Percentiles rank a stretch among this genome's conserved stretches.
phyloP scores from a whole-genome alignment of 768 basidiomycete genomes.

The Cyathus striatus region DNA sequence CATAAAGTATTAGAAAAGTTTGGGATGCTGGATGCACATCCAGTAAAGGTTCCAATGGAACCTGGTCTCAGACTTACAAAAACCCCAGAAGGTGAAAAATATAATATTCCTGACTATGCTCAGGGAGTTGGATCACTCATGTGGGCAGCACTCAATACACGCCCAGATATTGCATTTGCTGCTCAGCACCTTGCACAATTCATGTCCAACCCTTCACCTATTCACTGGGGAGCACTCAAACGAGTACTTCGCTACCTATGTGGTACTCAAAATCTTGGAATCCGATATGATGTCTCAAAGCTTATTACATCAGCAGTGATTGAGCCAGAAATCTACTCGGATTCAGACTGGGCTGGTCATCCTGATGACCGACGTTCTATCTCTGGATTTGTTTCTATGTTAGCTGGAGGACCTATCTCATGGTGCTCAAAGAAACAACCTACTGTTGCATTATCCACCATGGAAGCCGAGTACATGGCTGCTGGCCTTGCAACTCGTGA shows the following conservation, averaged over 20 bases:
- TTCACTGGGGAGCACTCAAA: not conserved
- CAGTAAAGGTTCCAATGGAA: not conserved
- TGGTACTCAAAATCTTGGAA: not conserved
- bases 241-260: not conserved
- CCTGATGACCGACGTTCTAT: not conserved
- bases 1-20: not conserved
- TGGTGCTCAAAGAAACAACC: not conserved
- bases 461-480: slow-evolving; percentile 3
- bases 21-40: not conserved
- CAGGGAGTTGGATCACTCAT: not conserved
- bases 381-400: not conserved
- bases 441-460: not conserved
- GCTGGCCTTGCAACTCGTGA: not conserved
- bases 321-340: not conserved
- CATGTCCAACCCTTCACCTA: not conserved
- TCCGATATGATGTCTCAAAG: too few species aligned
- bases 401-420: not conserved
- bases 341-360: not conserved
- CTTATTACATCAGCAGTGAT: too few species aligned
- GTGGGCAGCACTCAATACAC: not conserved
- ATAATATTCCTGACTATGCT: not conserved
- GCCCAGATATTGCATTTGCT: not conserved
- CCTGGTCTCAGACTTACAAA: not conserved
- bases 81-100: not conserved
- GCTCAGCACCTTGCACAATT: not conserved